Conservation (phyloP, 164 flowering plant species). For the Vitis rupestris region DNA sequence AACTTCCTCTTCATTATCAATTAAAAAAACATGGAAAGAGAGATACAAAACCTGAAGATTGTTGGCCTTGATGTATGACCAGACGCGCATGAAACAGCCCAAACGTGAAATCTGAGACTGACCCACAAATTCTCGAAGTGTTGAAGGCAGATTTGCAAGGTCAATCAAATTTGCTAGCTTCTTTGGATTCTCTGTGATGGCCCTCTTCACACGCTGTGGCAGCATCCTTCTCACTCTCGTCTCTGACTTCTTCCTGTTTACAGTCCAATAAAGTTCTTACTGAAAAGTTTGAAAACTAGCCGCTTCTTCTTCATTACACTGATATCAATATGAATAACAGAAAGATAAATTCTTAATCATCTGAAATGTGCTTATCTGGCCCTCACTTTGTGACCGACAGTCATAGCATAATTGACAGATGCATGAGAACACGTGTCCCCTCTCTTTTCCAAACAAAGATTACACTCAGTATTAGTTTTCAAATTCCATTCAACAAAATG, state of each 20-base stretch:
- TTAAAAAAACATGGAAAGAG: not conserved
- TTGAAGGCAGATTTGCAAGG: slow-evolving; percentile 81
- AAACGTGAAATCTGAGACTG: slow-evolving; percentile 88
- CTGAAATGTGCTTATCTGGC: too few species aligned
- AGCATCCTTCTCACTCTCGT: slow-evolving; percentile 36
- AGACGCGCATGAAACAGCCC: slow-evolving; percentile 83
- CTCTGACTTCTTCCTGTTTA: slow-evolving; percentile 4
- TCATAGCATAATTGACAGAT: not conserved
- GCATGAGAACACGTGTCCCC: too few species aligned
- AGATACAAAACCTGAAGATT: slow-evolving; percentile 71
- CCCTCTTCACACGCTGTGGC: slow-evolving; percentile 53
- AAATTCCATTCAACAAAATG: too few species aligned
- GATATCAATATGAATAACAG: too few species aligned
- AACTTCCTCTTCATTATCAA: not conserved
- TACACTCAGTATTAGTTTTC: too few species aligned
- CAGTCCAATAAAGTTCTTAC: not conserved
- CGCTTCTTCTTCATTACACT: too few species aligned
- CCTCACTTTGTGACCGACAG: not conserved
- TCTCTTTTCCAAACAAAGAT: too few species aligned
- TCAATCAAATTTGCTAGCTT: slow-evolving; percentile 81
- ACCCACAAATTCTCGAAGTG: slow-evolving; percentile 78
- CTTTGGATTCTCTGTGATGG: slow-evolving; percentile 72
- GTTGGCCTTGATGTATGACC: slow-evolving; percentile 92
- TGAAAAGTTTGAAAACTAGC: not conserved
- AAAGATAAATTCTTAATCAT: too few species aligned